Conservation (phyloP, 2,329 filamentous ascomycete species). For the Nemania diffusa region DNA sequence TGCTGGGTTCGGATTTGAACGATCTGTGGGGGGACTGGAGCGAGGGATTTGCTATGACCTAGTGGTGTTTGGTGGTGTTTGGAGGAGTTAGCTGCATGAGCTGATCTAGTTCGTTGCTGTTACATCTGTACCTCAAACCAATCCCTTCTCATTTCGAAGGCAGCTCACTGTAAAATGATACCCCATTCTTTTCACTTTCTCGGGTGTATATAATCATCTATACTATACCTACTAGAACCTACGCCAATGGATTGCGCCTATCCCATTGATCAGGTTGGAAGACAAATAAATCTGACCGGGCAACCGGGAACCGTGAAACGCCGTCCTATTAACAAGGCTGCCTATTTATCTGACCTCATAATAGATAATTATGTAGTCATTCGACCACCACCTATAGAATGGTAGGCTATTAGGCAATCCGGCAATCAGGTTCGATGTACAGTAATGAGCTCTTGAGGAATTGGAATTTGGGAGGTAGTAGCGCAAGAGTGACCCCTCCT, state of each 20-base stretch:
- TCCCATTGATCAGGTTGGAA: background rate
- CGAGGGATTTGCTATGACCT: constrained; percentile 37
- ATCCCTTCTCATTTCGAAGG: constrained; percentile 26
- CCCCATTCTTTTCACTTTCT: constrained; percentile 7
- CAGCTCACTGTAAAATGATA: constrained; percentile 26
- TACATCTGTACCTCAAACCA: constrained; percentile 10
- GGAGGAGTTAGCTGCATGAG: background rate
- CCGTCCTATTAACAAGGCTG: background rate
- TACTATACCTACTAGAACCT: too few species aligned
- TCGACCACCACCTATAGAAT: background rate
- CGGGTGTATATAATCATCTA: background rate
- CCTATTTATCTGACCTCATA: background rate
- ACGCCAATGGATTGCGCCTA: background rate
- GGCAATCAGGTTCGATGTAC: constrained; percentile 5
- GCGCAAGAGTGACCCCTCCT: background rate
- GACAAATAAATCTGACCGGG: background rate
- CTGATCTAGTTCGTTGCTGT: background rate
- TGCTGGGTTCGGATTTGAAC: constrained; percentile 64
- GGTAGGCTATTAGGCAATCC: background rate
- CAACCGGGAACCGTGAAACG: background rate
- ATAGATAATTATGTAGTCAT: constrained; percentile 14
- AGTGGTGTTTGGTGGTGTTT: too few species aligned
- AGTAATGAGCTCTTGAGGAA: constrained; percentile 23
- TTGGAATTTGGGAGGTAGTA: constrained; percentile 22
- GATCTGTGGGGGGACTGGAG: constrained; percentile 64